Evolutionary conservation across 2,329 filamentous ascomycete species (phyloP).

Genomic region (Pseudophaeomoniella oleicola): DNA sequence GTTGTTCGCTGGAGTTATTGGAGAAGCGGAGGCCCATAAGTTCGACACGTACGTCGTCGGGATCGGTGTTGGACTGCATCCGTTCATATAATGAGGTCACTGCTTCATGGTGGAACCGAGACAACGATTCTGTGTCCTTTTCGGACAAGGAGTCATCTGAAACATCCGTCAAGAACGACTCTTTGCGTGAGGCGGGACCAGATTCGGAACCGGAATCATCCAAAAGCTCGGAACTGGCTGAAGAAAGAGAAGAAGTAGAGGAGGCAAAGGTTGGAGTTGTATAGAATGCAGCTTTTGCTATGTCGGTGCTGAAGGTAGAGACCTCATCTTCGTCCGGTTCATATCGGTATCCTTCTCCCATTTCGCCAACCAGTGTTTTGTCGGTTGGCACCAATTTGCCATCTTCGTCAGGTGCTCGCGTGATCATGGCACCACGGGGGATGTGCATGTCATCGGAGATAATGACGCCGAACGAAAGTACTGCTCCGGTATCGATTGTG

Average conservation of each 20-base stretch:
- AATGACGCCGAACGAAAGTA: conserved; percentile 66
- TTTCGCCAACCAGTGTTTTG: conserved; percentile 38
- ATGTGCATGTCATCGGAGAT: conserved; percentile 47
- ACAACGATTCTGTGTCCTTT: conserved; percentile 42
- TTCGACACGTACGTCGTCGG: conserved; percentile 83
- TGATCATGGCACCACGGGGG: conserved; percentile 16
- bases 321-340: conserved; percentile 51
- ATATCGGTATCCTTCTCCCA: conserved; percentile 49
- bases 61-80: conserved; percentile 53
- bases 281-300: conserved; percentile 38
- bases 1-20: conserved; percentile 76
- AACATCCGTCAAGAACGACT: neutral
- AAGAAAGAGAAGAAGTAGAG: conserved; percentile 52
- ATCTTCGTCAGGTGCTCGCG: conserved; percentile 14
- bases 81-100: conserved; percentile 77
- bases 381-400: conserved; percentile 31
- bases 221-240: conserved; percentile 29
- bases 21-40: conserved; percentile 86
- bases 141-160: neutral
- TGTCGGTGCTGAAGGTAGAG: conserved; percentile 17
- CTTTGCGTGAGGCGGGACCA: neutral
- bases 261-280: conserved; percentile 33
- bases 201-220: conserved; percentile 1
- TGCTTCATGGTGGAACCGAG: conserved; percentile 74
- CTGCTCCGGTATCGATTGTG: conserved; percentile 53